Conservation (phyloP, 1,284 basidiomycete genomes). For the Mrakiaceae sp. region DNA sequence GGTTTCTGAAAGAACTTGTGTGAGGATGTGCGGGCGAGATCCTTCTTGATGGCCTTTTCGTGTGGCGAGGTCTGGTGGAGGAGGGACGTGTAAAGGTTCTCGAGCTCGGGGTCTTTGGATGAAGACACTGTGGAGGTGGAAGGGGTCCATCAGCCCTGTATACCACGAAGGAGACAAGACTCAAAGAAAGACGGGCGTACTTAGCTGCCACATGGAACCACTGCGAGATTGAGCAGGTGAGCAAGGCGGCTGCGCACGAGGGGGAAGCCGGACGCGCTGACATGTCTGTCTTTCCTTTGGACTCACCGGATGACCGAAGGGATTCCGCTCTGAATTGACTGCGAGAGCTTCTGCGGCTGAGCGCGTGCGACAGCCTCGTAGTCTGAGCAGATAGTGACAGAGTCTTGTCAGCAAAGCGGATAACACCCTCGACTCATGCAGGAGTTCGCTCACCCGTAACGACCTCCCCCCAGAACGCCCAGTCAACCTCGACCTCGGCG, state of each 20-base stretch:
- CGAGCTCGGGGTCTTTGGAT: conserved; percentile 79
- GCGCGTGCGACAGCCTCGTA: conserved; percentile 73
- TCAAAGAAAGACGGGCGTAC: not conserved
- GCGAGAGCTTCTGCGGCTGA: conserved; percentile 64
- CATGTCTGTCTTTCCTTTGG: conserved; percentile 4
- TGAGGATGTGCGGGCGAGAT: conserved; percentile 89
- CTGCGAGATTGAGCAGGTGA: not conserved
- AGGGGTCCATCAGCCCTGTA: not conserved
- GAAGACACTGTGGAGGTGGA: conserved; percentile 52
- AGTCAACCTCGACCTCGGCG: conserved; percentile 27
- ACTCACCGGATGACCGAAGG: conserved; percentile 44
- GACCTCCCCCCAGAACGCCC: conserved; percentile 93
- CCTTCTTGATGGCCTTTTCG: conserved; percentile 86
- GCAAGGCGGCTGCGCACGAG: conserved; percentile 9
- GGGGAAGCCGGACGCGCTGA: conserved; percentile 11
- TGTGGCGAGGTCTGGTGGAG: conserved; percentile 75
- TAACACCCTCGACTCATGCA: conserved; percentile 9
- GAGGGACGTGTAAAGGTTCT: conserved; percentile 69
- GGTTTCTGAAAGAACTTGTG: conserved; percentile 76
- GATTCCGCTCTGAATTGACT: conserved; percentile 85
- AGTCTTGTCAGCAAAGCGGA: not conserved
- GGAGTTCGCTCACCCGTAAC: conserved; percentile 54
- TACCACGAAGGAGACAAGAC: not conserved
- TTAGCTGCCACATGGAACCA: conserved; percentile 14
- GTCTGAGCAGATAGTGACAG: conserved; percentile 38